phyloP scores from a whole-genome alignment of 164 flowering plant genomes.

The Magnolia officinalis region DNA sequence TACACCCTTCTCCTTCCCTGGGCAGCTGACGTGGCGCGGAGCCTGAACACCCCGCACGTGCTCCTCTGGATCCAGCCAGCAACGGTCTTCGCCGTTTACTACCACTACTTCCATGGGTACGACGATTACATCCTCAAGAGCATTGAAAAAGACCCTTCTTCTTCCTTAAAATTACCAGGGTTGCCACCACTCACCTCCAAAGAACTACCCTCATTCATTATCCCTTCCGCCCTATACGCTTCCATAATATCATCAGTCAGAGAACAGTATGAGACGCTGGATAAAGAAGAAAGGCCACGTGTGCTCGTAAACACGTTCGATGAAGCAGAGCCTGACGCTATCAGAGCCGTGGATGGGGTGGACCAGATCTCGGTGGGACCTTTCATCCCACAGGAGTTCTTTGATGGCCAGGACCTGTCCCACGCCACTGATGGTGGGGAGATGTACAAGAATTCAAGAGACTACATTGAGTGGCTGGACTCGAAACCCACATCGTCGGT shows the following conservation, averaged over 20 bases:
- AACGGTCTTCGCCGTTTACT: constrained; percentile 29
- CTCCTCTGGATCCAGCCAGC: constrained; percentile 46
- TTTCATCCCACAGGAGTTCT: constrained; percentile 29
- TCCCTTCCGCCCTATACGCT: constrained; percentile 7
- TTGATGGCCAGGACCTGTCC: constrained; percentile 7
- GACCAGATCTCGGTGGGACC: constrained; percentile 38
- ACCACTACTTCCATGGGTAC: constrained; percentile 35
- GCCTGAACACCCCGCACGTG: constrained; percentile 24
- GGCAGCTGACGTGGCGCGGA: constrained; percentile 41
- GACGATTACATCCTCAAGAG: constrained; percentile 5
- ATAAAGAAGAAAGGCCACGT: constrained; percentile 11
- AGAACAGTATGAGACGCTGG: constrained; percentile 18
- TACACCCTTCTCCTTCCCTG: constrained; percentile 42
- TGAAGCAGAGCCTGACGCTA: constrained; percentile 28
- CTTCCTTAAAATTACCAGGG: constrained; percentile 24
- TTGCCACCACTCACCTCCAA: constrained; percentile 21
- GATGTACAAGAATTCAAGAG: background rate
- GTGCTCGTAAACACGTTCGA: constrained; percentile 44
- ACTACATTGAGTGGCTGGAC: constrained; percentile 29
- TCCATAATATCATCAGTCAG: background rate
- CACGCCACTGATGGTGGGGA: background rate
- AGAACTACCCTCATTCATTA: constrained; percentile 37
- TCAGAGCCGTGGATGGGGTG: constrained; percentile 22
- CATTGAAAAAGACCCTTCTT: constrained; percentile 11
- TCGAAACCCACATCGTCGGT: constrained; percentile 30